Conservation (phyloP, 371 early-diverging fungal species). For the Dichotomocladium elegans region DNA sequence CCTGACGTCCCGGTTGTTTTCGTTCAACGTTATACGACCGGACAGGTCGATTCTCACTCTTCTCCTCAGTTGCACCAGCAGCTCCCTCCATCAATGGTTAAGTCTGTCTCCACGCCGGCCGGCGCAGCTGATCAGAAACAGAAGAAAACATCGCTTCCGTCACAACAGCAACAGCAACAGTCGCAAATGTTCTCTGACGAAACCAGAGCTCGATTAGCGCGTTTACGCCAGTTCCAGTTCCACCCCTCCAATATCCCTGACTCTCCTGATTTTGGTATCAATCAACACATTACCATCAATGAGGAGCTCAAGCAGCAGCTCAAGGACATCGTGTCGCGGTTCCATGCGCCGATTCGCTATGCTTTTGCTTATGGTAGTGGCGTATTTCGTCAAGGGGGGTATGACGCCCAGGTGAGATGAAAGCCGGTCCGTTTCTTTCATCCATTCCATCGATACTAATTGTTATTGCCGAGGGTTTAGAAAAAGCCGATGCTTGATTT, state of each 20-base stretch:
- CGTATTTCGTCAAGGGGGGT: slow-evolving; percentile 84
- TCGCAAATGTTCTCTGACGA: slow-evolving; percentile 30
- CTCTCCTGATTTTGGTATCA: slow-evolving; percentile 67
- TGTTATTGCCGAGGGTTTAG: slow-evolving; percentile 8
- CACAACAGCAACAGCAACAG: slow-evolving; percentile 3
- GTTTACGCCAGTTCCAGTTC: slow-evolving; percentile 41
- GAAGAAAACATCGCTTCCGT: not conserved
- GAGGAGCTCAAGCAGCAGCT: slow-evolving; percentile 55
- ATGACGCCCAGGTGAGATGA: slow-evolving; percentile 59
- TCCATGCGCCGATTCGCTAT: slow-evolving; percentile 74
- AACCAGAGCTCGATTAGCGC: slow-evolving; percentile 28
- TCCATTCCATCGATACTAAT: not conserved
- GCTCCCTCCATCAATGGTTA: not conserved
- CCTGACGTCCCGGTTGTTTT: no score
- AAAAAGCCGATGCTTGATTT: slow-evolving; percentile 88
- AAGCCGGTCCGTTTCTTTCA: not conserved
- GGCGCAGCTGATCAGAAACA: not conserved
- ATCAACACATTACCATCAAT: slow-evolving; percentile 63
- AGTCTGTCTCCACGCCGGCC: not conserved
- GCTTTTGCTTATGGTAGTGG: slow-evolving; percentile 96
- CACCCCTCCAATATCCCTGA: slow-evolving; percentile 48
- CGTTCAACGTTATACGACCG: not conserved
- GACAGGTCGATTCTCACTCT: not conserved
- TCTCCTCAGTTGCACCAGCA: not conserved
- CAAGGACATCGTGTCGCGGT: slow-evolving; percentile 52